These are phyloP conservation scores for Fagopyrum esculentum DNA, from an alignment of 148 eudicot species.

Conservation along the genomic window DNA sequence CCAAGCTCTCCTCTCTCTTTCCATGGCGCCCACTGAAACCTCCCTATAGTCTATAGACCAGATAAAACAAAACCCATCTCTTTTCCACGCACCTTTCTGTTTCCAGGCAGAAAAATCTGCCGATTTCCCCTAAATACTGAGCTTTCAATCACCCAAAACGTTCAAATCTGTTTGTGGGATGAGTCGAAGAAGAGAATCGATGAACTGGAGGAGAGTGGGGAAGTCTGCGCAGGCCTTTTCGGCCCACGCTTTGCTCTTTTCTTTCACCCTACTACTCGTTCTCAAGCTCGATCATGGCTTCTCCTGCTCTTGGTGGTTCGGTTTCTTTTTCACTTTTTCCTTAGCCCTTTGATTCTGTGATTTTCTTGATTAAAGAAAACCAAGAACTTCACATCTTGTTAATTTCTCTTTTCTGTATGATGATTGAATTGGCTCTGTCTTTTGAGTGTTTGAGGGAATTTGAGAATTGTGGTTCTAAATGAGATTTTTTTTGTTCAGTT, in stretches of 20 bases:
- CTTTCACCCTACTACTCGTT: slow-evolving; percentile 63
- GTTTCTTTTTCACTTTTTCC: not conserved
- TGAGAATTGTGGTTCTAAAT: not conserved
- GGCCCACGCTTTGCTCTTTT: slow-evolving; percentile 56
- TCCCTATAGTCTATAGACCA: not conserved
- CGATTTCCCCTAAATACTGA: not conserved
- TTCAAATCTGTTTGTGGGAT: not conserved
- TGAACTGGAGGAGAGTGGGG: slow-evolving; percentile 82
- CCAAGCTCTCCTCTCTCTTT: slow-evolving; percentile 3
- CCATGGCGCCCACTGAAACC: slow-evolving; percentile 15
- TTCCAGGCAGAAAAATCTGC: not conserved
- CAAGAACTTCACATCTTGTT: not conserved
- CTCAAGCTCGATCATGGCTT: slow-evolving; percentile 60
- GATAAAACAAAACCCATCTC: slow-evolving; percentile 4
- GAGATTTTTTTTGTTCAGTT: not conserved
- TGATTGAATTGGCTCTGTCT: not conserved
- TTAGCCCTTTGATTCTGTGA: not conserved
- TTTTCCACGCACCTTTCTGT: not conserved
- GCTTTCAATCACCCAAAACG: not conserved
- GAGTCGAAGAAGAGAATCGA: slow-evolving; percentile 26
- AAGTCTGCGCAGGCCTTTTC: slow-evolving; percentile 56
- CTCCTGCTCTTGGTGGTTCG: slow-evolving; percentile 82
- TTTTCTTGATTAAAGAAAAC: not conserved
- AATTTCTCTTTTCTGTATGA: not conserved
- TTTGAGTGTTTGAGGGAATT: not conserved